These are phyloP conservation scores for Botrytis medusae DNA, from an alignment of 2,329 filamentous ascomycete species.

Conservation along the genomic window DNA sequence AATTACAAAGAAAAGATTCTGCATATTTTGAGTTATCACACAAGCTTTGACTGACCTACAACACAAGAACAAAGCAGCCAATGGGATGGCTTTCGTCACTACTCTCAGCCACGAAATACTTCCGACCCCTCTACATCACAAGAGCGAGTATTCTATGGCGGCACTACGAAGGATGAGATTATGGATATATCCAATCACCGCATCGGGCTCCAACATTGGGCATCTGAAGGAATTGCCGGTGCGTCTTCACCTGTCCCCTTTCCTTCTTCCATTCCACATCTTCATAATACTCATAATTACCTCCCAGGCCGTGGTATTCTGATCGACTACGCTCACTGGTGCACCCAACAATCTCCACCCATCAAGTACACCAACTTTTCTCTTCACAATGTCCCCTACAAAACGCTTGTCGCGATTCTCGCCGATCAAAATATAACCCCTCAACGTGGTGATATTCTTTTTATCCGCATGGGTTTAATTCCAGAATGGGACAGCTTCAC, in stretches of 20 bases:
- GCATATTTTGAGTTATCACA: background rate
- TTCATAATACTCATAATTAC: background rate
- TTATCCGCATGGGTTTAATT: constrained; percentile 42
- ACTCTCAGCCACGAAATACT: constrained; percentile 44
- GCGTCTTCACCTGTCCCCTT: constrained; percentile 7
- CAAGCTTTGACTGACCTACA: background rate
- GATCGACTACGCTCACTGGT: constrained; percentile 56
- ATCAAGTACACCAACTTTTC: constrained; percentile 58
- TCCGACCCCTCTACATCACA: constrained; percentile 29
- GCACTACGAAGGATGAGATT: constrained; percentile 48
- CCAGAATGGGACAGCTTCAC: constrained; percentile 38
- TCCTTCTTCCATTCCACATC: background rate
- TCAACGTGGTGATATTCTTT: constrained; percentile 42
- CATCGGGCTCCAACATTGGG: constrained; percentile 51
- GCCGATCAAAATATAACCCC: constrained; percentile 41
- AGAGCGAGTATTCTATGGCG: constrained; percentile 50
- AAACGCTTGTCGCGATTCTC: constrained; percentile 41
- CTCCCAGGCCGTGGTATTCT: constrained; percentile 50
- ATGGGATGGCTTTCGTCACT: constrained; percentile 54
- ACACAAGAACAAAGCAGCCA: constrained; percentile 48
- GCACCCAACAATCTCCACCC: constrained; percentile 47
- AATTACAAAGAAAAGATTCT: background rate
- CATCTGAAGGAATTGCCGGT: constrained; percentile 48
- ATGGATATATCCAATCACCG: constrained; percentile 45
- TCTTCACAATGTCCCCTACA: constrained; percentile 32